Base-by-base conservation (phyloP, 352 stramenopile species). In the Globisporangium rhizosaccharum region DNA sequence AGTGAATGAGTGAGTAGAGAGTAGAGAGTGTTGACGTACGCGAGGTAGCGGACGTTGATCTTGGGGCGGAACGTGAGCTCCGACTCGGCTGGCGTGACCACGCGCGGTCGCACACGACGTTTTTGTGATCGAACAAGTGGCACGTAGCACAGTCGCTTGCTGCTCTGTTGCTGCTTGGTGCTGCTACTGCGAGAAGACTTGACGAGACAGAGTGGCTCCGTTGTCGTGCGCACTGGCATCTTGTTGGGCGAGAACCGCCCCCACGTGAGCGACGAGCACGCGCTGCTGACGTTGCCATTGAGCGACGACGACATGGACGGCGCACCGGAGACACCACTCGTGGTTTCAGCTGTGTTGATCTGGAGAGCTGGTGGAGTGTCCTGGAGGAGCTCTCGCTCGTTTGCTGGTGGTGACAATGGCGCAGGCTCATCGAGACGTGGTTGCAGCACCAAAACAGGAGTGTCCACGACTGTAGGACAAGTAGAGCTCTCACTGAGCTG, bases 21-120 rank as follows among this genome's bases (percentile, higher is more conserved):
- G 2, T 10, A 56, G 33, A 56, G 5, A 45, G 4, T n/a, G 11
- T 9, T 7, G 17, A 45, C 56, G 37, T 41, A 56, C 56, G 47
- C 44, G 36, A 56, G 30, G 37, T 68, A 79, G 8, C 55, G 18
- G 2, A 23, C 64, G 68, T 87, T 87, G 60, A 87, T 85, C 56
- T 69, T 83, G 12, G 77, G 75, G 9, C 67, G 68, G 44, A 85
- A 87, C 4, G 75, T 80, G 12, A 80, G 63, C 26, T 85, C 72
- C 3, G 45, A 61, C 4, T 75, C 65, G 8, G 66, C 65, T 14
- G 67, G 57, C 14, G 70, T 63, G 59, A 72, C 56, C 30, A 54
- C 28, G 25, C 56, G 54, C 51, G 53, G 61, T 46, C 63, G 57
- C 36, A 65, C 41, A 14, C 62, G 59, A 14, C 62, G 26, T n/a